Evolutionary conservation across 345 rosid genomes (phyloP).

Genomic region (Eucalyptus microcorys): DNA sequence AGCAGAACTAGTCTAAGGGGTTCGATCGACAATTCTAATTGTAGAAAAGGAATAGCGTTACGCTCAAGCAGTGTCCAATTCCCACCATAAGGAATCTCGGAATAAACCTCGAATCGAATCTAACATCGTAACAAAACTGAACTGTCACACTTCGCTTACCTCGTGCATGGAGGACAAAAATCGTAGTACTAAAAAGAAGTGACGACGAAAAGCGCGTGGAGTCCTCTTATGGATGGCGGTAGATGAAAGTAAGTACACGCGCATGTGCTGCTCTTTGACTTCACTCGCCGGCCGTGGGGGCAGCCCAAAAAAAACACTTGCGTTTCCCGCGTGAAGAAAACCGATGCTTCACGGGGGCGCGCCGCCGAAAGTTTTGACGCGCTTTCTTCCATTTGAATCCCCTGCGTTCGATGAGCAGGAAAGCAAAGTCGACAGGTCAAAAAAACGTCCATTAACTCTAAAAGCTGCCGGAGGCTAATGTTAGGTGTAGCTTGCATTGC

Average conservation of each 20-base stretch:
- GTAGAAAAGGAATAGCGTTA: too few species aligned
- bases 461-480: neutral
- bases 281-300: neutral
- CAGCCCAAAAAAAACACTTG: too few species aligned
- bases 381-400: neutral
- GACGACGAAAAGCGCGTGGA: neutral
- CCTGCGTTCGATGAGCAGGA: too few species aligned
- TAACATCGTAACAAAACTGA: too few species aligned
- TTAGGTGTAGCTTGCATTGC: neutral
- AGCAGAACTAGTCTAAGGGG: fast-evolving
- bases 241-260: neutral
- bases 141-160: neutral
- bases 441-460: neutral
- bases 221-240: too few species aligned
- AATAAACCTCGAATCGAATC: neutral
- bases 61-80: too few species aligned
- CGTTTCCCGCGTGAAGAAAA: neutral
- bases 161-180: neutral
- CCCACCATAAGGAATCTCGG: neutral
- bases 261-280: neutral
- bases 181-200: too few species aligned
- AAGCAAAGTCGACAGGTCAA: neutral
- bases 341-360: too few species aligned
- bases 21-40: fast-evolving
- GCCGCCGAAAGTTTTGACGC: neutral